Evolutionary conservation across 2,329 filamentous ascomycete genomes (phyloP).

Genomic region (Blumeriella jaapii): DNA sequence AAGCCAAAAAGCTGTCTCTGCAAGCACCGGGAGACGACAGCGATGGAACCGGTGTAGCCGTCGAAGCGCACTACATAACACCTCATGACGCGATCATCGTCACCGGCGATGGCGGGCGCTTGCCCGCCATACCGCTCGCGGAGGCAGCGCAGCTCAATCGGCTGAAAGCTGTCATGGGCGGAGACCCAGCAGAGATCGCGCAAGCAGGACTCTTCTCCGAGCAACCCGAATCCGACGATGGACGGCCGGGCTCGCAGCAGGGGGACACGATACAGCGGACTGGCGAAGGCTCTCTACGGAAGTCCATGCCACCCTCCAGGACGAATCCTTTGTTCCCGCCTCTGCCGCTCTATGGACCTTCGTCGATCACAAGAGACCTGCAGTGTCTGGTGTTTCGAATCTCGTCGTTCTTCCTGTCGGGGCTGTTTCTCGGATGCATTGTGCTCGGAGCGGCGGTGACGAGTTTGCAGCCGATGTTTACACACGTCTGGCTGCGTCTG

Average conservation of each 20-base stretch:
- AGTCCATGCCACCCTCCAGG: slow-evolving; percentile 48
- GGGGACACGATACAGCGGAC: slow-evolving; percentile 30
- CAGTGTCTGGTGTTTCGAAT: slow-evolving; percentile 55
- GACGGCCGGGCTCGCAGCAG: slow-evolving; percentile 18
- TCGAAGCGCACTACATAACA: slow-evolving; percentile 55
- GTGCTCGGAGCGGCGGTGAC: slow-evolving; percentile 64
- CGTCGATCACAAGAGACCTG: slow-evolving; percentile 50
- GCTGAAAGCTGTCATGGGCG: slow-evolving; percentile 39
- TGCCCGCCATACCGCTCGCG: slow-evolving; percentile 57
- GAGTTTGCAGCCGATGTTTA: slow-evolving; percentile 43
- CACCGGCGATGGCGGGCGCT: slow-evolving; percentile 52
- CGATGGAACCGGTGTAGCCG: slow-evolving; percentile 33
- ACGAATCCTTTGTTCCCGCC: slow-evolving; percentile 79
- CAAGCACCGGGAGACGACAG: slow-evolving; percentile 21
- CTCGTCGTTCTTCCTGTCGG: slow-evolving; percentile 63
- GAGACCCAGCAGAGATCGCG: slow-evolving; percentile 17
- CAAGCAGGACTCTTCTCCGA: slow-evolving; percentile 28
- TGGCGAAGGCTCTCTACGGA: slow-evolving; percentile 35
- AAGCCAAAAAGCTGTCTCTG: slow-evolving; percentile 46
- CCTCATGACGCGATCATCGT: slow-evolving; percentile 61
- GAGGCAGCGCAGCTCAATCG: slow-evolving; percentile 62
- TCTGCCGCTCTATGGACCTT: slow-evolving; percentile 69
- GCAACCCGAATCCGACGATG: slow-evolving; percentile 25
- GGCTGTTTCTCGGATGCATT: slow-evolving; percentile 65
- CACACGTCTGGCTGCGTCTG: slow-evolving; percentile 39